Evolutionary conservation across 2,329 filamentous ascomycete species (phyloP).

Genomic region (Epichloe brachyelytri): DNA sequence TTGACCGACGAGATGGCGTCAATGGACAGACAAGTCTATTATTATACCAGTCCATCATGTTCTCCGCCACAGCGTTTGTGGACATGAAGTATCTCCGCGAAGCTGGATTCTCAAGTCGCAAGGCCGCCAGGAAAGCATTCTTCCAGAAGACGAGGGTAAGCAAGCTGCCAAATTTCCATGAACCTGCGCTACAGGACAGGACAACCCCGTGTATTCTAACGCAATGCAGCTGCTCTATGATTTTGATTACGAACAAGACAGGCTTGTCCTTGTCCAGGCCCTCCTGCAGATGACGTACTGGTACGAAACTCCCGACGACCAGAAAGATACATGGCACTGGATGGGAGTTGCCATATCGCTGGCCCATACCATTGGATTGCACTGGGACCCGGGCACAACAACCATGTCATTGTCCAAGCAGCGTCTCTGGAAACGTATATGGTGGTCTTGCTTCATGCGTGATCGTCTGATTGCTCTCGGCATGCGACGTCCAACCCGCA

Average conservation of each 20-base stretch:
- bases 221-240: conserved; percentile 64
- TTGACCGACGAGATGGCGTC: conserved; percentile 54
- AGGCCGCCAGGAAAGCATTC: conserved; percentile 74
- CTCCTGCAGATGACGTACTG: conserved; percentile 91
- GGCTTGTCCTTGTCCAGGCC: conserved; percentile 77
- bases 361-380: conserved; percentile 84
- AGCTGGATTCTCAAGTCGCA: conserved; percentile 65
- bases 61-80: conserved; percentile 78
- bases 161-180: conserved; percentile 6
- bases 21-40: conserved; percentile 68
- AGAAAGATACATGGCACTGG: conserved; percentile 98
- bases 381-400: conserved; percentile 69
- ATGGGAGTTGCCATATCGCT: conserved; percentile 92
- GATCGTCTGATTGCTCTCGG: conserved; percentile 85
- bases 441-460: conserved; percentile 96
- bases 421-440: conserved; percentile 85
- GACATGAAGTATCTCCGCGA: conserved; percentile 64
- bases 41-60: conserved; percentile 91
- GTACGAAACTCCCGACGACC: conserved; percentile 93
- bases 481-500: conserved; percentile 83
- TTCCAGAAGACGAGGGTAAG: conserved; percentile 78
- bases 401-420: conserved; percentile 62
- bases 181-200: no score
- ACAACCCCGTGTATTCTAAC: conserved; percentile 7
- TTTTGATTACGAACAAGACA: conserved; percentile 87